Base-by-base conservation (phyloP, 257 asterid species). In the Catharanthus roseus region DNA sequence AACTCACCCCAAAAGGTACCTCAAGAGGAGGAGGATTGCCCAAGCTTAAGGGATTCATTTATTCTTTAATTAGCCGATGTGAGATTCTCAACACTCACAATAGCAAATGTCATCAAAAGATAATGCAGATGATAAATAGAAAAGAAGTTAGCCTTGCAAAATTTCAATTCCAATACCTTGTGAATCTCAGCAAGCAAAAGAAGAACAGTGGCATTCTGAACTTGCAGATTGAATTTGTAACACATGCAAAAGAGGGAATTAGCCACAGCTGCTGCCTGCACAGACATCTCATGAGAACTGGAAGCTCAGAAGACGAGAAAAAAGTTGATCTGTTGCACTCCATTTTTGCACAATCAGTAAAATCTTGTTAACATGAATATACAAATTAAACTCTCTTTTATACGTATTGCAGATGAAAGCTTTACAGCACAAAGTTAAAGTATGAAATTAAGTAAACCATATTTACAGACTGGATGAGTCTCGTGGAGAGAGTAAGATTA, bases 171-270 rank as follows among this genome's bases (percentile, higher is more conserved):
- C 44, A 29, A 58, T 85, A 93, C 98, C 98, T 89, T 91, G 84
- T 89, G 95, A 79, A 93, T 93, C 87, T 93, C 99, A 38, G 99
- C 99, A 70, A 93, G 95, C 86, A 93, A 79, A 80, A 93, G 95
- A 79, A 93, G 96, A 79, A 89, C 89, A 44, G 85, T 77, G 54
- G 99, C 99, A 81, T 89, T 93, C 85, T 91, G 90, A 39, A 93
- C 91, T 83, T 93, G 95, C 90, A 93, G 82, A 79, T 87, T 84
- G 73, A 83, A 91, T 74, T 88, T 89, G 82, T 86, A 89, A 72
- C 97, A 89, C 72, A 72, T 85, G 84, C 90, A 79, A 78, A 93
- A 93, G 67, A 93, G 90, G 66, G 92, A 76, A 82, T 84, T 87
- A 63, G 96, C 96, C 74, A 91, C 95, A 77, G 89, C 85, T 75